phyloP scores from a whole-genome alignment of 257 asterid genomes.

The Solanum tacnaense region DNA sequence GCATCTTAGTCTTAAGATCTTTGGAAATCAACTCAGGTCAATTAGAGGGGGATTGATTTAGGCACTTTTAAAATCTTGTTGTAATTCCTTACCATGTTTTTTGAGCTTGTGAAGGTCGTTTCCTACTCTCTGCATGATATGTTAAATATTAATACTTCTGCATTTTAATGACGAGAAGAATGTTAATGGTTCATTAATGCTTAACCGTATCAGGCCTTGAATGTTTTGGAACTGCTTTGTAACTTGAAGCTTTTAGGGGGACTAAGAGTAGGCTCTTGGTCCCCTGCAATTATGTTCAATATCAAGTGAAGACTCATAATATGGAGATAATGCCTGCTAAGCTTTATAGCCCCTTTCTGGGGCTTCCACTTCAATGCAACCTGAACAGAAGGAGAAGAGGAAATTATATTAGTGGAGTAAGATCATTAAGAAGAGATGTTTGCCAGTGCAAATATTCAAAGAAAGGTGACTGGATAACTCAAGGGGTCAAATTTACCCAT shows the following conservation, averaged over 20 bases:
- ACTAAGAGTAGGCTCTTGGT: constrained; percentile 86
- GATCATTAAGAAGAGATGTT: constrained; percentile 19
- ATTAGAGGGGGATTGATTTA: neutral
- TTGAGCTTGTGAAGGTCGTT: neutral
- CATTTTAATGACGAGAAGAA: neutral
- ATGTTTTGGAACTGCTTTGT: neutral
- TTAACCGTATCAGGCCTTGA: constrained; percentile 4
- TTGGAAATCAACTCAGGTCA: neutral
- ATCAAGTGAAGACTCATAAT: constrained; percentile 6
- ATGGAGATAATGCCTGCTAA: constrained; percentile 40
- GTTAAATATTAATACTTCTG: neutral
- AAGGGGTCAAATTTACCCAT: constrained; percentile 52
- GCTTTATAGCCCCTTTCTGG: constrained; percentile 49
- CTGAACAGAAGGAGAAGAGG: constrained; percentile 23
- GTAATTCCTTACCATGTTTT: neutral
- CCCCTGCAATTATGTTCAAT: constrained; percentile 50
- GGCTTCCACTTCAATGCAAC: constrained; percentile 45
- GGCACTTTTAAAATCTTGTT: neutral
- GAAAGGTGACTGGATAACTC: constrained; percentile 60
- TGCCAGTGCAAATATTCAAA: constrained; percentile 42
- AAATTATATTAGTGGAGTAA: constrained; percentile 22
- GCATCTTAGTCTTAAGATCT: neutral
- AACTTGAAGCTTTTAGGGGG: constrained; percentile 33
- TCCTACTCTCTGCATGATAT: neutral
- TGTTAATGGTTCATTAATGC: neutral